Base-by-base conservation (phyloP, 371 early-diverging fungal genomes). In the Amoeboaphelidium occidentale region DNA sequence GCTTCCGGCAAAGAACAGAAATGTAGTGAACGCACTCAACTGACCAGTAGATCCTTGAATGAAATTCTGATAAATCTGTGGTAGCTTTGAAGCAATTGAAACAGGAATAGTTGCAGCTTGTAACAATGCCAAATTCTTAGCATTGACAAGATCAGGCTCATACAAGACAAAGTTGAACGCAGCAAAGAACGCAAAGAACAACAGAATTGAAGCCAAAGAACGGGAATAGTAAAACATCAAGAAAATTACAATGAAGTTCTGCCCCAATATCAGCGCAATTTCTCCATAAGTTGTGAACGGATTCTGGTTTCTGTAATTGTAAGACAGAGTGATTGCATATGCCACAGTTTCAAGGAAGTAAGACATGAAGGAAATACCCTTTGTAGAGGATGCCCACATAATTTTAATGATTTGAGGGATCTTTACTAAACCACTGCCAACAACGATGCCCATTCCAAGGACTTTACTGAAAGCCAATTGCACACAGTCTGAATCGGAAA, bases 321-420 rank as follows among this genome's bases (percentile, higher is more conserved):
- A 96, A 22, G 81, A 75, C 17, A 90, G 59, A 0, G 74, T 67
- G 53, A 90, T 79, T 26, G 70, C 63, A 47, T 76, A 74, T 32
- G 82, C 75, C 12, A 77, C 51, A 4, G 89, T 79, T 58, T 96
- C 97, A 32, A 93, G 63, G 14, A 83, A 45, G 55, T 80, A 81
- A 2, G 83, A 75, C 6, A 68, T 51, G 22, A 86, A 62, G 1
- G 81, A 81, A 49, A 96, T 63, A 2, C 96, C 96, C 39, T 72
- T 62, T 1, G 76, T 81, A 10, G 84, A 82, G 25, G 61, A 52
- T n/a, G 76, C 63, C 23, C 56, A 49, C 26, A 86, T 27, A 26
- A 96, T 89, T 54, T 88, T 92, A 51, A 81, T 49, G 50, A 96
- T 85, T 65, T 96, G 94, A 0, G 97, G 97, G 23, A 96, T 68